phyloP scores from a whole-genome alignment of 2,329 filamentous ascomycete species.

The Diaporthe caulivora region DNA sequence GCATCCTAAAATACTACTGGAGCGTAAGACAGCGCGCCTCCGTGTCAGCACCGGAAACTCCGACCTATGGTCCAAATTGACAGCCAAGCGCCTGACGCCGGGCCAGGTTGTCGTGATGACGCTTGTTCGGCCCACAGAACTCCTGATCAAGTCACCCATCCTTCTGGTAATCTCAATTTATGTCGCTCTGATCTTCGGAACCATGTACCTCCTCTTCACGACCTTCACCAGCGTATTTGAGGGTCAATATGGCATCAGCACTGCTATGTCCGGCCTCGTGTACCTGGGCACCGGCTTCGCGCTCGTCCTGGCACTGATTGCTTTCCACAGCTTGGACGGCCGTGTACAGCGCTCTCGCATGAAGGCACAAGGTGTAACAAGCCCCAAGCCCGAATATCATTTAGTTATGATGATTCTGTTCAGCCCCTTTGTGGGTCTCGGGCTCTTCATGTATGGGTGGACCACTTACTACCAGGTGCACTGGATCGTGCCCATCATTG shows the following conservation, averaged over 20 bases:
- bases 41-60: slow-evolving; percentile 57
- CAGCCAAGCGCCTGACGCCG: neutral
- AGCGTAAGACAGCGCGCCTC: slow-evolving; percentile 55
- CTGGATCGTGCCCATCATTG: slow-evolving; percentile 63
- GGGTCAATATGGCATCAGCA: slow-evolving; percentile 49
- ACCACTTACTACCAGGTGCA: slow-evolving; percentile 56
- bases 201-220: slow-evolving; percentile 55
- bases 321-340: neutral
- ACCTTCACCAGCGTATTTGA: slow-evolving; percentile 55
- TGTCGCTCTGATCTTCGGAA: slow-evolving; percentile 51
- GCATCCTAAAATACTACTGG: slow-evolving; percentile 55
- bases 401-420: slow-evolving; percentile 57
- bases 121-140: slow-evolving; percentile 54
- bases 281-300: slow-evolving; percentile 58
- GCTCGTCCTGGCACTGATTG: slow-evolving; percentile 1
- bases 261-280: slow-evolving; percentile 50
- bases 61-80: slow-evolving; percentile 42
- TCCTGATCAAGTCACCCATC: slow-evolving; percentile 66
- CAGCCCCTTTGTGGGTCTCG: slow-evolving; percentile 56
- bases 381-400: slow-evolving; percentile 54
- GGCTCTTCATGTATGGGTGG: slow-evolving; percentile 63
- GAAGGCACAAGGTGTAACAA: neutral
- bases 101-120: slow-evolving; percentile 21
- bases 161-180: slow-evolving; percentile 59
- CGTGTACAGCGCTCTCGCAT: slow-evolving; percentile 13